Evolutionary conservation across 2,329 filamentous ascomycete genomes (phyloP).

Genomic region (Phyllosticta citribraziliensis): DNA sequence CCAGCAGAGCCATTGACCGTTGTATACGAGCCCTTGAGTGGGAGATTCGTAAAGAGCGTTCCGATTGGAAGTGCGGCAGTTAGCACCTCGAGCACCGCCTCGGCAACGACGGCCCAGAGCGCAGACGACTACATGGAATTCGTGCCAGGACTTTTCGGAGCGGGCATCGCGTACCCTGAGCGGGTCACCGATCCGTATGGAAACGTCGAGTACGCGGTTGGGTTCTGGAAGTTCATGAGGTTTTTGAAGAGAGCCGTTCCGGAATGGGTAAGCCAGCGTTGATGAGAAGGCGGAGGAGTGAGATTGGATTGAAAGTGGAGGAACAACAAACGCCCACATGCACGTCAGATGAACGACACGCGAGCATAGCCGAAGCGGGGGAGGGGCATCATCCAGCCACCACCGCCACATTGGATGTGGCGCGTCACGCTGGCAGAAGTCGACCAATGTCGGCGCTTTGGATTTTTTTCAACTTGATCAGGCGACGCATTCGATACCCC

Average conservation of each 20-base stretch:
- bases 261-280: conserved; percentile 30
- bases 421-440: not conserved
- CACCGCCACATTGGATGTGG: not conserved
- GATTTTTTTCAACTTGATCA: not conserved
- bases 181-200: conserved; percentile 50
- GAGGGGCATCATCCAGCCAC: not conserved
- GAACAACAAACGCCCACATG: not conserved
- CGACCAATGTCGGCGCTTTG: not conserved
- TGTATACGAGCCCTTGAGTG: conserved; percentile 27
- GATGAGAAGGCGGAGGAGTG: not conserved
- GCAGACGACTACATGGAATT: conserved; percentile 15
- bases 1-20: conserved; percentile 16
- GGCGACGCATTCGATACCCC: not conserved
- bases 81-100: conserved; percentile 33
- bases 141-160: conserved; percentile 47
- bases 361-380: not conserved
- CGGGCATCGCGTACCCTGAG: conserved; percentile 56
- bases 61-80: conserved; percentile 26
- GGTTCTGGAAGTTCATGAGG: conserved; percentile 57
- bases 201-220: conserved; percentile 53
- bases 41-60: conserved; percentile 15
- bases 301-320: not conserved
- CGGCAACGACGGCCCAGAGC: conserved; percentile 12
- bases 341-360: not conserved
- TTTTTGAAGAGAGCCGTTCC: conserved; percentile 47